Base-by-base conservation (phyloP, 2,329 filamentous ascomycete species). In the Ceratocystis alfenasii region DNA sequence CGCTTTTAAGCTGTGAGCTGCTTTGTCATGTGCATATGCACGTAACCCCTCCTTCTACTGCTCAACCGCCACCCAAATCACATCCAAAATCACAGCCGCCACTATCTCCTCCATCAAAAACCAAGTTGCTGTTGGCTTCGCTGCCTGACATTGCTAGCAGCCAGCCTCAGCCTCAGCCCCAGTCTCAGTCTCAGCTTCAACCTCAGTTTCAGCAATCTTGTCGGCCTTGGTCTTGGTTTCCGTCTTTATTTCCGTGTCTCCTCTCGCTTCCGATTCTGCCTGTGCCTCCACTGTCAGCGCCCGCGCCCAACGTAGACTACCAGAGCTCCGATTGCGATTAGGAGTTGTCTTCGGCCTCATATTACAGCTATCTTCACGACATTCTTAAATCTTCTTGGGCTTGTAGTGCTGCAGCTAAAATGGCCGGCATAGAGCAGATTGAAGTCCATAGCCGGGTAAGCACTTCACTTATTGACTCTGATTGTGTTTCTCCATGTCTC, bases 401-500 rank as follows among this genome's bases (percentile, higher is more conserved):
- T 20, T 30, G 33, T 48, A 55, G 45, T 62, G 63, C 57, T 63
- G 63, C 63, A 28, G 63, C 55, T 5, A 76, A 70, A 68, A 96
- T 96, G 92, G 91, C 90, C 68, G 90, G 89, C 74, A 95, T 97
- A 80, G 94, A 99, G 79, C 90, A 95, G 78, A 82, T 99, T 71
- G 90, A 97, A 76, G 90, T 99, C 71, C 93, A 96, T 77, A 96
- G 91, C 85, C 96, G 95, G 86, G 93, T 94, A 82, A 57, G 70
- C 60, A 15, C 12, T 25, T 5, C 48, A 5, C 15, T 41, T 41
- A 5, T 41, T 12, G 12, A 4, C 36, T 41, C 36, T 41, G 36
- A 15, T 41, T 12, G 10, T 41, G 36, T 41, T 41, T 41, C 36
- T 41, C 10, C 2, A 41, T 15, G 36, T 12, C 36, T 1, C 36